phyloP scores from a whole-genome alignment of 2,329 filamentous ascomycete genomes.

The Penicillium sp. region DNA sequence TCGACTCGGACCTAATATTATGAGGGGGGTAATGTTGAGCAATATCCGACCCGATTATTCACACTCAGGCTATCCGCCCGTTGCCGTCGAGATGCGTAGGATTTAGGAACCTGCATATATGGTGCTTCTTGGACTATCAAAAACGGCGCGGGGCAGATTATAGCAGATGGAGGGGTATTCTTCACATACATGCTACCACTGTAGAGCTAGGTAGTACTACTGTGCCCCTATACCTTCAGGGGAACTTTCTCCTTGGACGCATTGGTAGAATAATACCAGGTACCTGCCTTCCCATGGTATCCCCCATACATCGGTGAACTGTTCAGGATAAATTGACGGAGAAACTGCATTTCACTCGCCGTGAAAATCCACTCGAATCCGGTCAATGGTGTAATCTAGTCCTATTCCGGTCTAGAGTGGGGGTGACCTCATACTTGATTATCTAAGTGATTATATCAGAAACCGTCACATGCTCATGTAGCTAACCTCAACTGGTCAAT shows the following conservation, averaged over 20 bases:
- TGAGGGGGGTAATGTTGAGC: background rate
- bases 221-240: background rate
- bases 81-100: background rate
- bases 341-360: constrained; percentile 22
- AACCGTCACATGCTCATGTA: background rate
- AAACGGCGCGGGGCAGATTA: constrained; percentile 2
- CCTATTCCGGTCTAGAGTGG: constrained; percentile 31
- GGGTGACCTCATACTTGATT: constrained; percentile 20
- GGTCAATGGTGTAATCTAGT: constrained; percentile 19
- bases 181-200: background rate
- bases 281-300: background rate
- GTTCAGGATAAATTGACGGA: constrained; percentile 18
- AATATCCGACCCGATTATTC: constrained; percentile 17
- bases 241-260: background rate
- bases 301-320: constrained; percentile 28
- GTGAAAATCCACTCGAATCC: constrained; percentile 15
- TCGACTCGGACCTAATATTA: background rate
- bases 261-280: background rate
- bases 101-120: background rate
- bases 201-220: background rate
- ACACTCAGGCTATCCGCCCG: background rate
- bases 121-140: background rate
- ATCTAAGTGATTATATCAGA: background rate
- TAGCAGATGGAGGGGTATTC: constrained; percentile 8
- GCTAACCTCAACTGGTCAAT: background rate